phyloP scores from a whole-genome alignment of 495 filamentous ascomycete species.

The Cercophora sp. region DNA sequence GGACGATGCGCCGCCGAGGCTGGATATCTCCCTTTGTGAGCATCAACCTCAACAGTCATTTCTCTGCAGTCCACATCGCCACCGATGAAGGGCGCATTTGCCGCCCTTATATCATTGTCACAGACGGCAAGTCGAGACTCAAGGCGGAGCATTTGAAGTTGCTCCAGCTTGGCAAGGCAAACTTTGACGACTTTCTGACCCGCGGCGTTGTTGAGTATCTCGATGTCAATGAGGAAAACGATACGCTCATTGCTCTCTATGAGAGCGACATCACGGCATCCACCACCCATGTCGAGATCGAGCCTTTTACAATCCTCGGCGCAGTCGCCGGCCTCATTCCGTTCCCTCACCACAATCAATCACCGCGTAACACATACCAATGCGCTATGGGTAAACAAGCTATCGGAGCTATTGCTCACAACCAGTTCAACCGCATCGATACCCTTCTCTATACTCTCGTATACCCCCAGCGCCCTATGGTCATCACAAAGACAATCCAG shows the following conservation, averaged over 20 bases:
- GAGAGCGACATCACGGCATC: conserved; percentile 73
- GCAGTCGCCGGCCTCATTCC: conserved; percentile 95
- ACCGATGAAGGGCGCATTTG: conserved; percentile 97
- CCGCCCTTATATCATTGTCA: conserved; percentile 88
- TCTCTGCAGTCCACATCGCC: conserved; percentile 87
- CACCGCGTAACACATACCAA: conserved; percentile 97
- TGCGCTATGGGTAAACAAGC: conserved; percentile 99
- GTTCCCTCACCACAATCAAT: conserved; percentile 99
- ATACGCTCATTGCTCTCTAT: conserved; percentile 84
- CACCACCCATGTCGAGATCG: conserved; percentile 94
- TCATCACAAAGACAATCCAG: conserved; percentile 94
- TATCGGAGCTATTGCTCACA: conserved; percentile 94
- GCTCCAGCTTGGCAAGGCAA: conserved; percentile 72
- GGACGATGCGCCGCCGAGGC: conserved; percentile 77
- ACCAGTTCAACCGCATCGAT: conserved; percentile 94
- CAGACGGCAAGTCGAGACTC: conserved; percentile 75
- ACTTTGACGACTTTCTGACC: conserved; percentile 89
- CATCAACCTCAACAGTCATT: conserved; percentile 90
- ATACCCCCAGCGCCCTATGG: conserved; percentile 96
- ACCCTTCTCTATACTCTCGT: conserved; percentile 94
- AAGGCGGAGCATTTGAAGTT: conserved; percentile 69
- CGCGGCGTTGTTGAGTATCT: conserved; percentile 91
- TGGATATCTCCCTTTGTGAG: conserved; percentile 91
- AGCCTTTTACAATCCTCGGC: conserved; percentile 96
- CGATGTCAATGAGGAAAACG: conserved; percentile 98